phyloP scores from a whole-genome alignment of 2,329 filamentous ascomycete genomes.

The Colletotrichum higginsianum region DNA sequence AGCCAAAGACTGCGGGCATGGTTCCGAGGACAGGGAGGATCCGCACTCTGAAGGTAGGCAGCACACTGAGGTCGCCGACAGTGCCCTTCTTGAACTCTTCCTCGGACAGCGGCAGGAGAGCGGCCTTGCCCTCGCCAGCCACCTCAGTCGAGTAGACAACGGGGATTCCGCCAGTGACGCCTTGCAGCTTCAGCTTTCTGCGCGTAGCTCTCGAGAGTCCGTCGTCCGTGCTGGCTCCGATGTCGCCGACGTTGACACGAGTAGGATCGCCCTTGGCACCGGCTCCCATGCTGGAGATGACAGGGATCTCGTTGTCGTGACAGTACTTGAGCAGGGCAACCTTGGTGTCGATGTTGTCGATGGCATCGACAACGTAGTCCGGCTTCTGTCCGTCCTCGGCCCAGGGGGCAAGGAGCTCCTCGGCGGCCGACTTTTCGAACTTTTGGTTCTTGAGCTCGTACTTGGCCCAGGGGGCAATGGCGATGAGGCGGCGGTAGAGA shows the following conservation, averaged over 20 bases:
- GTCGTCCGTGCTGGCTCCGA: constrained; percentile 89
- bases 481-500: constrained; percentile 83
- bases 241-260: constrained; percentile 90
- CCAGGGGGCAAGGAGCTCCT: constrained; percentile 78
- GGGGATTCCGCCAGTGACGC: constrained; percentile 88
- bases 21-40: constrained; percentile 96
- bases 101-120: constrained; percentile 87
- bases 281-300: constrained; percentile 96
- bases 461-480: constrained; percentile 91
- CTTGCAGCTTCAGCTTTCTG: constrained; percentile 81
- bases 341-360: constrained; percentile 98
- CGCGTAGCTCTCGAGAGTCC: constrained; percentile 88
- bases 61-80: constrained; percentile 87
- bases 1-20: constrained; percentile 97
- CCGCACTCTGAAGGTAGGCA: constrained; percentile 94
- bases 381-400: constrained; percentile 73
- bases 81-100: constrained; percentile 90
- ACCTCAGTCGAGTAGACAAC: constrained; percentile 95
- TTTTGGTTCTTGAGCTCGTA: constrained; percentile 91
- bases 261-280: constrained; percentile 93
- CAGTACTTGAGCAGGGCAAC: constrained; percentile 93
- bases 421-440: constrained; percentile 79
- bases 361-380: constrained; percentile 95
- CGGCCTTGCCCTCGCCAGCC: constrained; percentile 90
- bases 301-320: constrained; percentile 80